Conservation (phyloP, 352 stramenopile species). For the Phytophthora constricta region DNA sequence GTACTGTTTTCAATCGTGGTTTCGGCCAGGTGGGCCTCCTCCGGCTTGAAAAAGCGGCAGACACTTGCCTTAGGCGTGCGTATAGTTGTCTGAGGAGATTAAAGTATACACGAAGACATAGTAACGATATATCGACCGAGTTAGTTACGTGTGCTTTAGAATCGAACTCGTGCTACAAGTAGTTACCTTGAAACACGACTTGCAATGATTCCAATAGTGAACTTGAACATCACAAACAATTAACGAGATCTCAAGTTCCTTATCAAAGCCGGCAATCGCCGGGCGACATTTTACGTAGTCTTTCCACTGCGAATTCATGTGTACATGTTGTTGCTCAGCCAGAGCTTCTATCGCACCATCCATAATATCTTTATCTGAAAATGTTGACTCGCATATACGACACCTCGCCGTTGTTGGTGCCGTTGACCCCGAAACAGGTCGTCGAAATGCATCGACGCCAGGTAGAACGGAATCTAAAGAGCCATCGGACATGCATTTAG, state of each 20-base stretch:
- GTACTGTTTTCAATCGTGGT: background rate
- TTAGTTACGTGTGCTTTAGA: background rate
- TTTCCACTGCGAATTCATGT: background rate
- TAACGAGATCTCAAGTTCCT: background rate
- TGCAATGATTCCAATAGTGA: slow-evolving; percentile 1
- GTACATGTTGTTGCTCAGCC: background rate
- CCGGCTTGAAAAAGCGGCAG: slow-evolving; percentile 14
- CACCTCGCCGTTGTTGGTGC: background rate
- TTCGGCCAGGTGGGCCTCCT: background rate
- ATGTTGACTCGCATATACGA: background rate
- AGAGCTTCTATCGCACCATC: background rate
- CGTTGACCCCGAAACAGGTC: background rate
- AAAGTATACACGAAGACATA: background rate
- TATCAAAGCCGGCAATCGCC: background rate
- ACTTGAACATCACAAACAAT: slow-evolving; percentile 6
- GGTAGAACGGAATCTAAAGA: background rate
- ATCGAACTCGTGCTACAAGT: background rate
- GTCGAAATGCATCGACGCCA: slow-evolving; percentile 12
- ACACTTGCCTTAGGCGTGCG: slow-evolving; percentile 8
- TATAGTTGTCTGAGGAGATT: background rate
- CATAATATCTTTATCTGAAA: slow-evolving; percentile 14
- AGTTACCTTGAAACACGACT: slow-evolving; percentile 3
- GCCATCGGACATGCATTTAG: background rate
- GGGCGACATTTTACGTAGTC: slow-evolving; percentile 16
- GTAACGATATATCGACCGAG: background rate